A percentile compares a stretch with the other conserved stretches of the same genome.
phyloP scores from a whole-genome alignment of 2,329 filamentous ascomycete species.

The Xylariaceae sp. region DNA sequence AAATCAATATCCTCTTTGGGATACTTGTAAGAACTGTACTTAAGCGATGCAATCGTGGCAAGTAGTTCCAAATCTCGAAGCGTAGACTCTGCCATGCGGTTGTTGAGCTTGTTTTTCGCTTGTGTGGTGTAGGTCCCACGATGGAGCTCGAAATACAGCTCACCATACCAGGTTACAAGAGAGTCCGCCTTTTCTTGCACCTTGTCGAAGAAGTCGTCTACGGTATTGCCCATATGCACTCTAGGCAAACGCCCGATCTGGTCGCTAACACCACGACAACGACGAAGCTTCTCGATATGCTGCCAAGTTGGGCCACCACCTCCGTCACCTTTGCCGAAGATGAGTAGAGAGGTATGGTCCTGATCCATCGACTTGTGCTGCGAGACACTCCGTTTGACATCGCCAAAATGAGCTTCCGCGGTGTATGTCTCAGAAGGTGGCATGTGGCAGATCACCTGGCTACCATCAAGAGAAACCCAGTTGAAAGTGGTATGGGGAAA shows the following conservation, averaged over 20 bases:
- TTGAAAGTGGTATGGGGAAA: conserved; percentile 99
- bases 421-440: conserved; percentile 94
- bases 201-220: conserved; percentile 89
- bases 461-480: conserved; percentile 94
- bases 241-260: conserved; percentile 78
- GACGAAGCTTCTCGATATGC: conserved; percentile 89
- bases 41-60: conserved; percentile 78
- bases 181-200: conserved; percentile 74
- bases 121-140: conserved; percentile 97
- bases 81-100: conserved; percentile 78
- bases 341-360: conserved; percentile 82
- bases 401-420: conserved; percentile 88
- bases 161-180: conserved; percentile 94
- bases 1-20: conserved; percentile 90
- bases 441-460: conserved; percentile 98
- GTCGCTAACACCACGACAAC: conserved; percentile 88
- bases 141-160: conserved; percentile 96
- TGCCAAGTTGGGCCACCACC: conserved; percentile 92
- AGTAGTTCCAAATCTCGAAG: conserved; percentile 85
- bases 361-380: conserved; percentile 96
- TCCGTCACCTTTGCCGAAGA: conserved; percentile 95
- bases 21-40: conserved; percentile 72
- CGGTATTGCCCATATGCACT: conserved; percentile 81
- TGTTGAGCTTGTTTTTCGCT: conserved; percentile 94
- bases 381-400: conserved; percentile 81